phyloP scores from a whole-genome alignment of 768 basidiomycete genomes.

The Scleroderma citrinum region DNA sequence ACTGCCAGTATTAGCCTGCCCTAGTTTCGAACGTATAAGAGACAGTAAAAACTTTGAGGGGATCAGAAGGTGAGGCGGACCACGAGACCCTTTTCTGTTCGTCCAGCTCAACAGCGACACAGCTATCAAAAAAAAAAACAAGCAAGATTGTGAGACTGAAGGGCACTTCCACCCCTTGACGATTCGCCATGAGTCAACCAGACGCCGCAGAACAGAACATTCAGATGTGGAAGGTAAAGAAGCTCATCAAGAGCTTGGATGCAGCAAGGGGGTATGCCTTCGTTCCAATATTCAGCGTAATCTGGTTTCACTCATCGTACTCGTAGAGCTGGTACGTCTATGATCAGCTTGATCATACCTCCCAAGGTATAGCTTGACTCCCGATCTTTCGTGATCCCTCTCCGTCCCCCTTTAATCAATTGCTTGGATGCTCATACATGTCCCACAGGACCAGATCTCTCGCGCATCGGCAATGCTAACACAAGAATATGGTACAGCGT shows the following conservation, averaged over 20 bases:
- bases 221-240: constrained; percentile 98
- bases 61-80: background rate
- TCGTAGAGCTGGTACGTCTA: constrained; percentile 86
- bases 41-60: constrained; percentile 8
- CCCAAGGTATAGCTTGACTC: constrained; percentile 59
- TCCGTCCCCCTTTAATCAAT: constrained; percentile 5
- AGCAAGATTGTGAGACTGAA: constrained; percentile 1
- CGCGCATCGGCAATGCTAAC: constrained; percentile 94
- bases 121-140: background rate
- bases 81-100: background rate
- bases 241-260: constrained; percentile 97
- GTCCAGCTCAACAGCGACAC: background rate
- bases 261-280: constrained; percentile 49
- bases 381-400: constrained; percentile 4
- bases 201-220: constrained; percentile 91
- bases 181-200: constrained; percentile 63
- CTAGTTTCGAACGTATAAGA: background rate
- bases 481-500: constrained; percentile 97
- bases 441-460: constrained; percentile 83
- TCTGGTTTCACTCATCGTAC: constrained; percentile 16
- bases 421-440: background rate
- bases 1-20: constrained; percentile 9
- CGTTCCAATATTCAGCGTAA: background rate
- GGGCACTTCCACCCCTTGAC: constrained; percentile 4
- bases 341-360: constrained; percentile 97